phyloP scores from a whole-genome alignment of 1,139 yeast species.

The Entelexis sorbosivorans region DNA sequence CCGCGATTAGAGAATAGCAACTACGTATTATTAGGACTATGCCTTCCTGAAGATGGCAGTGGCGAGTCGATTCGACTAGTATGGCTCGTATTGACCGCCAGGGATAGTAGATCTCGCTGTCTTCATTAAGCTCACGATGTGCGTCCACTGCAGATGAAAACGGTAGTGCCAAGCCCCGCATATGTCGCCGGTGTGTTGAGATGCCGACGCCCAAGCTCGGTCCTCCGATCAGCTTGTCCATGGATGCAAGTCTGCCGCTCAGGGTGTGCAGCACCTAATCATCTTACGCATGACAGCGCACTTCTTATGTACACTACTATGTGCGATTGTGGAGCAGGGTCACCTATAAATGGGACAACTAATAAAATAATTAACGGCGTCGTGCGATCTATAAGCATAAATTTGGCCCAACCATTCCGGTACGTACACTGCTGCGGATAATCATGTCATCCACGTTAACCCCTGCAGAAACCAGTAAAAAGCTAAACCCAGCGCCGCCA shows the following conservation, averaged over 20 bases:
- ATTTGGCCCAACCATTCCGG: not conserved
- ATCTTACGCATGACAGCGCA: not conserved
- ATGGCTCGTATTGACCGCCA: too few species aligned
- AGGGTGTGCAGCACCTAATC: not conserved
- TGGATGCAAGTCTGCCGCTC: not conserved
- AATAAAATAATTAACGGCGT: too few species aligned
- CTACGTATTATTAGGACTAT: too few species aligned
- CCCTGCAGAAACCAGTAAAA: not conserved
- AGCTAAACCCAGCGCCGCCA: not conserved
- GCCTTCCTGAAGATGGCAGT: too few species aligned
- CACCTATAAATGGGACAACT: too few species aligned
- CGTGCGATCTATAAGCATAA: not conserved
- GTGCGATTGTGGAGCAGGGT: too few species aligned
- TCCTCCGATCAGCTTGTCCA: not conserved
- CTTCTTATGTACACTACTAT: too few species aligned
- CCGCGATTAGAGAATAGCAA: too few species aligned
- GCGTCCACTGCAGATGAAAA: not conserved
- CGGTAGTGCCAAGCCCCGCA: conserved; percentile 1
- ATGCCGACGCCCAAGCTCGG: not conserved
- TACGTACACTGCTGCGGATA: not conserved
- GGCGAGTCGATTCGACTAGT: too few species aligned
- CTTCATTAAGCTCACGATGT: not conserved
- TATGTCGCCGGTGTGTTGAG: not conserved
- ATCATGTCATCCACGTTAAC: not conserved
- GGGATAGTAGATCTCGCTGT: not conserved